Base-by-base conservation (phyloP, 225 moss, liverwort and hornwort species). In the Thuidium tamariscinum region DNA sequence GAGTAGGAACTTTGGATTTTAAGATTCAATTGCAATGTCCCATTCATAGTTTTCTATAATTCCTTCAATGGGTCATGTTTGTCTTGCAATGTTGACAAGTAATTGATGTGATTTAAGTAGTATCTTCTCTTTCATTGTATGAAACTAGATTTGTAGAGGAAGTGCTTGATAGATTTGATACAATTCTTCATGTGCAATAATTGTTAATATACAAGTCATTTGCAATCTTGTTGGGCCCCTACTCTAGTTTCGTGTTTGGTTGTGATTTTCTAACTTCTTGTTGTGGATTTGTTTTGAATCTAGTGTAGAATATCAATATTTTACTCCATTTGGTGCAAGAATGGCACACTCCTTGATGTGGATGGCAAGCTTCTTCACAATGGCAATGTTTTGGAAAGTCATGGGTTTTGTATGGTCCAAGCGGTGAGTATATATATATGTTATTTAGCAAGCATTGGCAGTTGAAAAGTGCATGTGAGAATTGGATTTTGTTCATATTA, bases 21-120 rank as follows among this genome's bases (percentile, higher is more conserved):
- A 20, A 11, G 3, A 65, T 1, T 1, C 11, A 36, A 10, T 2
- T n/a, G 36, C 3, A 65, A 20, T 20, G 4, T 18, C 5, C 1
- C 34, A 1, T 34, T 18, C 0, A 18, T 34, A 12, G 0, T 7
- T 36, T 2, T 21, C 37, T 21, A 6, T 6, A 23, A 7, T 39
- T 67, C 3, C 3, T 37, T 13, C 4, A 67, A 27, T 15, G 26
- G 30, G 26, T n/a, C n/a, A n/a, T n/a, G n/a, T 61, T 14, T 4
- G 21, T 67, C 22, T 13, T 37, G 21, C 13, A 37, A 7, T 67
- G 4, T 36, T 37, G 7, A 13, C 0, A 37, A 13, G 22, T 13
- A 22, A 37, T 13, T 0, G 3, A 22, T 37, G 22, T 3, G 7
- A 12, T n/a, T n/a, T n/a, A 12, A 20, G 6, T 36, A 11, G 5